phyloP scores from a whole-genome alignment of 257 asterid genomes.

The Solanum neorickii region DNA sequence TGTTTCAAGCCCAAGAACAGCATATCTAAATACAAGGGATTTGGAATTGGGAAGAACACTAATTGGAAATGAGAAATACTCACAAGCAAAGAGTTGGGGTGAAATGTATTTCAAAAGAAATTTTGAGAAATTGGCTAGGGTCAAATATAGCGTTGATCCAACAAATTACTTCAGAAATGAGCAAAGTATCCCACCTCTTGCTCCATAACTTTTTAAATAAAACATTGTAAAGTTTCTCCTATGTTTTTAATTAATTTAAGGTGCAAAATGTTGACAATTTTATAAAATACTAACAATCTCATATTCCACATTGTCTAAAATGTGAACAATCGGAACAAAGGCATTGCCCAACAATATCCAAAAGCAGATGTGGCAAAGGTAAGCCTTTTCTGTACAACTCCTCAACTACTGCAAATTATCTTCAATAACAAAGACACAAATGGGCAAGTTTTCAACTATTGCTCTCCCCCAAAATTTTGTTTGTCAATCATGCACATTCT shows the following conservation, averaged over 20 bases:
- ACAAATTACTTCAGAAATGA: constrained; percentile 39
- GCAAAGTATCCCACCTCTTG: constrained; percentile 35
- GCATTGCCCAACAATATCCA: not conserved
- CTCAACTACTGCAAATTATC: not conserved
- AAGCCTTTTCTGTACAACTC: not conserved
- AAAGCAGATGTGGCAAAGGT: not conserved
- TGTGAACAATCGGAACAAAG: not conserved
- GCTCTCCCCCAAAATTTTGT: not conserved
- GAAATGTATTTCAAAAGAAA: constrained; percentile 36
- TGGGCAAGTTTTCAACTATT: constrained; percentile 1
- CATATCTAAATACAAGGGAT: constrained; percentile 49
- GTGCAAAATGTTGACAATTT: not conserved
- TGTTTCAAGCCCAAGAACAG: constrained; percentile 48
- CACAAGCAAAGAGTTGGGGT: constrained; percentile 38
- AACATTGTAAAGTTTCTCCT: not conserved
- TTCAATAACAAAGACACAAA: not conserved
- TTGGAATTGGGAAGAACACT: constrained; percentile 44
- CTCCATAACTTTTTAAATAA: not conserved
- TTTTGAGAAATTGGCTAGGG: constrained; percentile 27
- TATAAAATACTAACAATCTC: not conserved
- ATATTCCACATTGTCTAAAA: not conserved
- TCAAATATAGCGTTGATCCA: constrained; percentile 41
- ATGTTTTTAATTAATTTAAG: not conserved
- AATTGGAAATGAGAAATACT: constrained; percentile 5
- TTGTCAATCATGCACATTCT: not conserved